A percentile compares a stretch with the other conserved stretches of the same genome.
Evolutionary conservation across 192 early-diverging fungal genomes (phyloP).

Genomic region (Entomortierella parvispora): DNA sequence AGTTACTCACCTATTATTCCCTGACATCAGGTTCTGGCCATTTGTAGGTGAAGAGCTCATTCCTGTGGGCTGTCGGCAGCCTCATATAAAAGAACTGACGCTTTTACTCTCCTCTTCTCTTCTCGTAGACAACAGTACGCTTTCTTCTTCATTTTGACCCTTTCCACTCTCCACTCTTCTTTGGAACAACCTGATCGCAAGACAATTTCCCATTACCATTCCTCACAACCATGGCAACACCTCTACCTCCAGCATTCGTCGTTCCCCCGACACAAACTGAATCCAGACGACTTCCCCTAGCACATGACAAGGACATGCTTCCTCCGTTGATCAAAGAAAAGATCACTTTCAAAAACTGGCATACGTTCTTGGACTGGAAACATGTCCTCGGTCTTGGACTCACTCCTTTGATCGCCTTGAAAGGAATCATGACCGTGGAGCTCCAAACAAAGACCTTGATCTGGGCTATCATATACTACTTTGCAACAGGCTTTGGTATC

Average conservation of each 20-base stretch:
- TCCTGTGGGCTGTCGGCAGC: no score
- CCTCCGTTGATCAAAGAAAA: slow-evolving; percentile 28
- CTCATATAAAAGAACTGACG: no score
- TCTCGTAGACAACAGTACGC: no score
- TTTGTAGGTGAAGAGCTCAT: no score
- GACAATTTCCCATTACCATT: not conserved
- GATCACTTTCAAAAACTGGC: slow-evolving; percentile 56
- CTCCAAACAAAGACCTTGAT: slow-evolving; percentile 72
- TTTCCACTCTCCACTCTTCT: no score
- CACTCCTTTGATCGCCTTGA: slow-evolving; percentile 81
- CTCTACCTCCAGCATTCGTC: slow-evolving; percentile 14
- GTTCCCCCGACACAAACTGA: slow-evolving; percentile 17
- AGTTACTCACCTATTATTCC: no score
- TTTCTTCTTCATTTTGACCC: no score
- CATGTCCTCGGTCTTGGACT: slow-evolving; percentile 64
- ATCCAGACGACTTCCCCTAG: slow-evolving; percentile 10
- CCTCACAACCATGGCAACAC: slow-evolving; percentile 11
- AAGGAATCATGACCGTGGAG: slow-evolving; percentile 77
- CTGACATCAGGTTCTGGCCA: no score
- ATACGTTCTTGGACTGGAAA: slow-evolving; percentile 74
- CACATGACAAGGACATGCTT: slow-evolving; percentile 2
- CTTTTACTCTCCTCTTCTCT: no score
- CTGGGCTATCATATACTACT: slow-evolving; percentile 74
- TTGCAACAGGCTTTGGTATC: slow-evolving; percentile 82
- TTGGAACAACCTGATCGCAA: no score